Base-by-base conservation (phyloP, 345 rosid genomes). In the Lagerstroemia speciosa region DNA sequence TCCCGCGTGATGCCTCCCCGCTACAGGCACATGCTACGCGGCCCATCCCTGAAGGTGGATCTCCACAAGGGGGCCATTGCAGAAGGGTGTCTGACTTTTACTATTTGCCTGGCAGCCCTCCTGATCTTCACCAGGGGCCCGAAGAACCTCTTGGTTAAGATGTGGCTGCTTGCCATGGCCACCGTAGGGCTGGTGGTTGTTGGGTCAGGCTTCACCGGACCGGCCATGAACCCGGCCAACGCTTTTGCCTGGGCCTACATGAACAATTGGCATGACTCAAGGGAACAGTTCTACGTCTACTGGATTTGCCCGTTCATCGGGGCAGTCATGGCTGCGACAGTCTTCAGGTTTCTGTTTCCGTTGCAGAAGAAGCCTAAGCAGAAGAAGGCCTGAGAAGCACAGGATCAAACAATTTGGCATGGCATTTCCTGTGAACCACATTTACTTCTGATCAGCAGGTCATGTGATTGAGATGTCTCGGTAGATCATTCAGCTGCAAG, bases 171-270 rank as follows among this genome's bases (percentile, higher is more conserved):
- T 69, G 82, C 87, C 16, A 40, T 67, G 52, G 68, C 70, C 9
- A 89, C 92, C 0, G 75, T 82, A 37, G 77, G 71, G 19, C 72
- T 87, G 61, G 84, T 87, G 19, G 29, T 72, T 9, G 40, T 73
- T 0, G 96, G 96, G 17, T 73, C 85, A 0, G 57, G 70, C 24
- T 89, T 78, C 72, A 89, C 96, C 0, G 96, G 96, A 22, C 87
- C 92, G 68, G 77, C 86, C 46, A 78, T 89, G 85, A 89, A 89
- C 66, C 96, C 96, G 8, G 90, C 92, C 6, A 85, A 79, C 77
- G 96, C 96, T 2, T 85, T 79, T 64, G 96, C 90, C 7, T 87
- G 96, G 96, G 96, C 96, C 17, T 87, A 80, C 69, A 73, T 81
- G 40, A 78, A 83, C 77, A 80, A 80, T 15, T 41, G 87, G 84